Conservation (phyloP, 2,329 filamentous ascomycete species). For the Pseudonectria foliicola region DNA sequence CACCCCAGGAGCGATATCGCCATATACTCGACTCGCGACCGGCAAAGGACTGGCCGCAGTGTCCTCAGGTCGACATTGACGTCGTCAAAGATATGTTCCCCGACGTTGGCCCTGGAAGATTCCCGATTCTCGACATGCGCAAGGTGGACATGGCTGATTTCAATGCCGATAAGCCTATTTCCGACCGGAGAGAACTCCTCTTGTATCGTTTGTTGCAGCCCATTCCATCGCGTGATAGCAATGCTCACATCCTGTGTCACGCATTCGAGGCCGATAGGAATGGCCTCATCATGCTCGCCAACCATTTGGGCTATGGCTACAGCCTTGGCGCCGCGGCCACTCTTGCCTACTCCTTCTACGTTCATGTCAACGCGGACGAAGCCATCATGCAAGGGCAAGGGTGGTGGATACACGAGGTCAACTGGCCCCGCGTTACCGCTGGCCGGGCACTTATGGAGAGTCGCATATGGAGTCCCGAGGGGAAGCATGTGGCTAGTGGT, state of each 20-base stretch:
- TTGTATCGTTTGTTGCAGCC: conserved; percentile 42
- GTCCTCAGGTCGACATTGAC: conserved; percentile 41
- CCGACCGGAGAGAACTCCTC: conserved; percentile 41
- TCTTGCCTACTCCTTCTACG: conserved; percentile 44
- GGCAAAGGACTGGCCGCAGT: conserved; percentile 36
- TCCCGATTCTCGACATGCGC: conserved; percentile 46
- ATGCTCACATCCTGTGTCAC: conserved; percentile 41
- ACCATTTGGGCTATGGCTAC: conserved; percentile 41
- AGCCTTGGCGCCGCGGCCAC: conserved; percentile 36
- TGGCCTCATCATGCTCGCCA: conserved; percentile 43
- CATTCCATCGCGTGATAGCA: conserved; percentile 32
- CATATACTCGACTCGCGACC: conserved; percentile 30
- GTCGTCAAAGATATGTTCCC: conserved; percentile 29
- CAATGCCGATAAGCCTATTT: conserved; percentile 34
- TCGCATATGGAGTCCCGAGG: conserved; percentile 47
- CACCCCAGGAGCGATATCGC: conserved; percentile 37
- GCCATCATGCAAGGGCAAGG: conserved; percentile 39
- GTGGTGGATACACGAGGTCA: conserved; percentile 50
- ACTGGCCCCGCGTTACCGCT: conserved; percentile 39
- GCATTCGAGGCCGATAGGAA: conserved; percentile 49
- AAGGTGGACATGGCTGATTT: conserved; percentile 45
- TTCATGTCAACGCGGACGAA: conserved; percentile 43
- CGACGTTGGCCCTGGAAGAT: conserved; percentile 32
- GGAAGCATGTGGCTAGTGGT: conserved; percentile 46
- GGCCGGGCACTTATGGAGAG: conserved; percentile 41